Evolutionary conservation across 2,329 filamentous ascomycete genomes (phyloP).

Genomic region (Cercospora nicotianae): DNA sequence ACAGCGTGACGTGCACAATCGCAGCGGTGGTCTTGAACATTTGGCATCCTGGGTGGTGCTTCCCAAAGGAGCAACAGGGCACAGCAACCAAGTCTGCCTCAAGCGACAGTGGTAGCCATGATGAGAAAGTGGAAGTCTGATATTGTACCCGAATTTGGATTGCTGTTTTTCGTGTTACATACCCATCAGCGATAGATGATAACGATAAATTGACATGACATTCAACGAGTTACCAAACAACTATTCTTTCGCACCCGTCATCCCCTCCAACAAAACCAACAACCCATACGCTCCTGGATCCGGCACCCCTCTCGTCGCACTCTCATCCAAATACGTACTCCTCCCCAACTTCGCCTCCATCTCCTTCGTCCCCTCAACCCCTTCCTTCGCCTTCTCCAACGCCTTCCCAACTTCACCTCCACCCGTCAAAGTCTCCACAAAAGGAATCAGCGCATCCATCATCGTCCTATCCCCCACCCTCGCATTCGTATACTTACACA

Average conservation of each 20-base stretch:
- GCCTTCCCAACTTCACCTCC: constrained; percentile 31
- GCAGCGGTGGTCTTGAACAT: constrained; percentile 35
- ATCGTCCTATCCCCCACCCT: constrained; percentile 39
- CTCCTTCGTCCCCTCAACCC: constrained; percentile 39
- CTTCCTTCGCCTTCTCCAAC: constrained; percentile 31
- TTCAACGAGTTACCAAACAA: too few relatives aligned
- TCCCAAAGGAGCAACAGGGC: constrained; percentile 29
- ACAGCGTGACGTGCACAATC: constrained; percentile 38
- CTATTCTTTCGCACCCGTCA: constrained; percentile 24
- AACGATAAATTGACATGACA: background rate
- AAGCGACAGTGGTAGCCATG: constrained; percentile 15
- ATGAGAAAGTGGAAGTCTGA: background rate
- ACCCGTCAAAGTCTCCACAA: constrained; percentile 32
- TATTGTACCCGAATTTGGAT: background rate
- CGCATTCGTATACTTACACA: constrained; percentile 39
- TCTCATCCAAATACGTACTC: constrained; percentile 41
- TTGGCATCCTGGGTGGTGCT: constrained; percentile 38
- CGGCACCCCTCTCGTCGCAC: constrained; percentile 39
- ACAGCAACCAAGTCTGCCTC: constrained; percentile 11
- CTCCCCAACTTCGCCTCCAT: constrained; percentile 40
- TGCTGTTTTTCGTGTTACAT: background rate
- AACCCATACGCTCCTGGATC: constrained; percentile 42
- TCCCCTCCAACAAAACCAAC: constrained; percentile 39
- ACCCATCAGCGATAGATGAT: background rate
- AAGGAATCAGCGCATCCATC: constrained; percentile 42